A percentile compares a stretch with the other conserved stretches of the same genome.
Conservation (phyloP, 1,139 yeast species). For the Hyphopichia khmerensis region DNA sequence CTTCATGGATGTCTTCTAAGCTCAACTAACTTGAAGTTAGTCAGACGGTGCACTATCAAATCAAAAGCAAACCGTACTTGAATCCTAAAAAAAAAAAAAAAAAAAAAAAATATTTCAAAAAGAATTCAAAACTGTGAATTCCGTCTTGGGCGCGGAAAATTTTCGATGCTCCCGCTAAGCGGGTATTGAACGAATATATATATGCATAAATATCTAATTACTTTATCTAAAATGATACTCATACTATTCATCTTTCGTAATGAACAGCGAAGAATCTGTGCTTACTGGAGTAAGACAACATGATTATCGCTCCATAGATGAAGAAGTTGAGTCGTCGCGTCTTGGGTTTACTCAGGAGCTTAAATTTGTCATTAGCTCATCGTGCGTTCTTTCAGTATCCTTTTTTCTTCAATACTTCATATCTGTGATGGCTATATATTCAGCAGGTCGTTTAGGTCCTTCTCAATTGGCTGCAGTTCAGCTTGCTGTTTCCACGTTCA, state of each 20-base stretch:
- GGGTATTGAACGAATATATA: no score
- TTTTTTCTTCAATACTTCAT: slow-evolving; percentile 18
- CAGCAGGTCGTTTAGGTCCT: slow-evolving; percentile 18
- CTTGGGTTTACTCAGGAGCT: slow-evolving; percentile 9
- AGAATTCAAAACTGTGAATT: no score
- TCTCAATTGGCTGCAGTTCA: slow-evolving; percentile 20
- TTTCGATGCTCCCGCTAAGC: no score
- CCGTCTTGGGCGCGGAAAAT: no score
- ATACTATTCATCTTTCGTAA: not conserved
- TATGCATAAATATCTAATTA: no score
- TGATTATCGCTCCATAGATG: not conserved
- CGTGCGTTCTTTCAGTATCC: slow-evolving; percentile 19
- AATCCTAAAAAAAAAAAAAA: no score
- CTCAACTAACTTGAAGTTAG: no score
- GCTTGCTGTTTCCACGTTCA: slow-evolving; percentile 19
- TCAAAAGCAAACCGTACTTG: no score
- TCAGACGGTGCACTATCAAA: no score
- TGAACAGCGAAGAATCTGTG: slow-evolving; percentile 1
- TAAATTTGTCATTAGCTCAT: slow-evolving; percentile 14
- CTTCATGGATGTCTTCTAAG: no score
- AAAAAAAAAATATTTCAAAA: no score
- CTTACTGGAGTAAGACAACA: not conserved
- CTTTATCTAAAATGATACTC: no score
- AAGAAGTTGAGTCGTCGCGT: not conserved
- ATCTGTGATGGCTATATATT: slow-evolving; percentile 16